phyloP scores from a whole-genome alignment of 2,329 filamentous ascomycete genomes.

The Cladosporium sphaerospermum region DNA sequence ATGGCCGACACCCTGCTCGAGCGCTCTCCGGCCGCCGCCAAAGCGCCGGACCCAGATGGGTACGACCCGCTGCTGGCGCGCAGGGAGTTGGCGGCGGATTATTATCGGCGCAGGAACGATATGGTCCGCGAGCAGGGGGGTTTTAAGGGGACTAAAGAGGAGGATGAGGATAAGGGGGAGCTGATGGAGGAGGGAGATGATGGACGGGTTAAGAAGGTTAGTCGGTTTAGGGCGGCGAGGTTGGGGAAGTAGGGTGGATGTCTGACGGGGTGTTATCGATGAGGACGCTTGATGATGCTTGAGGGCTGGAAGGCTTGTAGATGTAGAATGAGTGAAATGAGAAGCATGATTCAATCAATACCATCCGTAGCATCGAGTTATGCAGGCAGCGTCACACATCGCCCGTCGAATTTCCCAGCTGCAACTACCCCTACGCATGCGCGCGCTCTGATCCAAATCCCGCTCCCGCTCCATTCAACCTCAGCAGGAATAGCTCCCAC shows the following conservation, averaged over 20 bases:
- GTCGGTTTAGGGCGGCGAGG: constrained; percentile 33
- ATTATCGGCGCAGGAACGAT: constrained; percentile 73
- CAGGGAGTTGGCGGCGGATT: constrained; percentile 74
- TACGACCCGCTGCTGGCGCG: constrained; percentile 62
- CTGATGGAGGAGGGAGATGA: constrained; percentile 45
- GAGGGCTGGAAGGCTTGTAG: too few species aligned
- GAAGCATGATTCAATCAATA: too few species aligned
- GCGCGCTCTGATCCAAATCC: background rate
- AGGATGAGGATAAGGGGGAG: constrained; percentile 59
- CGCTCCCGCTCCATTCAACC: constrained; percentile 14
- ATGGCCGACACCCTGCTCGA: constrained; percentile 51
- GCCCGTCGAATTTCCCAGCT: too few species aligned
- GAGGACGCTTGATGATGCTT: too few species aligned
- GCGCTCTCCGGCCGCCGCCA: constrained; percentile 31
- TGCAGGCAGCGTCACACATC: too few species aligned
- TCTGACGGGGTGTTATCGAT: background rate
- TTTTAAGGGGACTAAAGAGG: constrained; percentile 55
- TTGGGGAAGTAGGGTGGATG: constrained; percentile 18
- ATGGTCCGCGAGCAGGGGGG: constrained; percentile 80
- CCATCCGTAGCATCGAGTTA: too few species aligned
- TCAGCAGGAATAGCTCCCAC: too few species aligned
- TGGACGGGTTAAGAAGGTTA: constrained; percentile 34
- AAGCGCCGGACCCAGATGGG: constrained; percentile 23
- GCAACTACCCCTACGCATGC: too few species aligned
- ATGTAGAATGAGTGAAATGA: too few species aligned